Conservation (phyloP, 2,329 filamentous ascomycete species). For the Allantophomopsis cytisporea region DNA sequence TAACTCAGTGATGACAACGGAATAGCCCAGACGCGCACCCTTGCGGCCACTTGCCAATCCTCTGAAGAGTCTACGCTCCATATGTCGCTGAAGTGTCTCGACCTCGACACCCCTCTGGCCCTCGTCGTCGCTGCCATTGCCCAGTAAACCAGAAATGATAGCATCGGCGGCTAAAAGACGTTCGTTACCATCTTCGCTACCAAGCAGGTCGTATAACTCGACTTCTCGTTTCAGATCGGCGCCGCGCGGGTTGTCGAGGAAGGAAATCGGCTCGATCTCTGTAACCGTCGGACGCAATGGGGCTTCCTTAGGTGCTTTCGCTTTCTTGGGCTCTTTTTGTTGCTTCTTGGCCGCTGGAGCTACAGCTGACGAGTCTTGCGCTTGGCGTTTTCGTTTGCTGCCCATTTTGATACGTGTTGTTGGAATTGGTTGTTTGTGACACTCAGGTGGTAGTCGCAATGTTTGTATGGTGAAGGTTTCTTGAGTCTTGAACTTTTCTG, state of each 20-base stretch:
- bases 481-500: too few species aligned
- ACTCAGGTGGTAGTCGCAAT: too few species aligned
- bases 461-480: too few species aligned
- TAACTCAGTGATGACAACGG: constrained; percentile 74
- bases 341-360: constrained; percentile 9
- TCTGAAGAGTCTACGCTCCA: constrained; percentile 61
- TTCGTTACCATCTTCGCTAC: constrained; percentile 41
- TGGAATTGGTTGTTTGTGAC: neutral
- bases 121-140: constrained; percentile 32
- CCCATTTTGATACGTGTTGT: constrained; percentile 19
- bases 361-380: constrained; percentile 9
- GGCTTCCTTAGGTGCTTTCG: constrained; percentile 3
- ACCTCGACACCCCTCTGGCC: constrained; percentile 30
- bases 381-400: constrained; percentile 27
- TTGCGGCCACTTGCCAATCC: constrained; percentile 86
- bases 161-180: constrained; percentile 44
- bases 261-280: constrained; percentile 19
- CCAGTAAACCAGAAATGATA: constrained; percentile 41
- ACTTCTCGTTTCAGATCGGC: constrained; percentile 45
- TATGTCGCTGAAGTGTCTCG: constrained; percentile 38
- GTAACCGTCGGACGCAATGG: constrained; percentile 8
- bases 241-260: constrained; percentile 34
- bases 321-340: constrained; percentile 8
- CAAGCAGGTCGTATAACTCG: constrained; percentile 44
- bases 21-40: constrained; percentile 79